Evolutionary conservation across 371 early-diverging fungal genomes (phyloP).

Genomic region (Rhizopus delemar): DNA sequence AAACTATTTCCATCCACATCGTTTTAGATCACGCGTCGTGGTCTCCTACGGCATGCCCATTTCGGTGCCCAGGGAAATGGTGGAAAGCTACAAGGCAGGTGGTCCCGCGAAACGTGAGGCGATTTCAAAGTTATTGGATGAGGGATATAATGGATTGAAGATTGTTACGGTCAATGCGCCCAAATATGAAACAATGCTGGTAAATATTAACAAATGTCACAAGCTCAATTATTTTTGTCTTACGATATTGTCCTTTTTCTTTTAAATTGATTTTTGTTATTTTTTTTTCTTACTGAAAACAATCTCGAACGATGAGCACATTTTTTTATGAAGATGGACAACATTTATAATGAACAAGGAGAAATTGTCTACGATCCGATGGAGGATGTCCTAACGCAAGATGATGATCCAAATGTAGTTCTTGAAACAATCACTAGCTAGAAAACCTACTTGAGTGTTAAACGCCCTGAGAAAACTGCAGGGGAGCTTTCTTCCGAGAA

Average conservation of each 20-base stretch:
- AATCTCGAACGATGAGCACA: constrained; percentile 6
- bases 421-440: constrained; percentile 20
- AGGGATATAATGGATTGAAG: too few relatives aligned
- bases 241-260: constrained; percentile 5
- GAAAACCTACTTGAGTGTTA: constrained; percentile 20
- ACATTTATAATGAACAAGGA: constrained; percentile 11
- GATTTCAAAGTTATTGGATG: too few relatives aligned
- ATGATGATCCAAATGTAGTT: constrained; percentile 18
- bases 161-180: too few relatives aligned
- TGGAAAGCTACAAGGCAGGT: too few relatives aligned
- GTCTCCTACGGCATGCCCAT: too few relatives aligned
- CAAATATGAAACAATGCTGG: too few relatives aligned
- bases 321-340: too few relatives aligned
- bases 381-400: constrained; percentile 16
- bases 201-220: too few relatives aligned
- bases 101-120: too few relatives aligned
- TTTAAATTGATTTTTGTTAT: constrained; percentile 5
- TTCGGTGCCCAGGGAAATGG: too few relatives aligned
- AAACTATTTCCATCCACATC: too few relatives aligned
- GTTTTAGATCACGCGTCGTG: too few relatives aligned
- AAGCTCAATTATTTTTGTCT: constrained; percentile 13
- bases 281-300: constrained; percentile 4
- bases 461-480: constrained; percentile 31
- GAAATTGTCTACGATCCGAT: constrained; percentile 18
- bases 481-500: constrained; percentile 11